Conservation (phyloP, 2,329 filamentous ascomycete species). For the Hypoxylon sp. region DNA sequence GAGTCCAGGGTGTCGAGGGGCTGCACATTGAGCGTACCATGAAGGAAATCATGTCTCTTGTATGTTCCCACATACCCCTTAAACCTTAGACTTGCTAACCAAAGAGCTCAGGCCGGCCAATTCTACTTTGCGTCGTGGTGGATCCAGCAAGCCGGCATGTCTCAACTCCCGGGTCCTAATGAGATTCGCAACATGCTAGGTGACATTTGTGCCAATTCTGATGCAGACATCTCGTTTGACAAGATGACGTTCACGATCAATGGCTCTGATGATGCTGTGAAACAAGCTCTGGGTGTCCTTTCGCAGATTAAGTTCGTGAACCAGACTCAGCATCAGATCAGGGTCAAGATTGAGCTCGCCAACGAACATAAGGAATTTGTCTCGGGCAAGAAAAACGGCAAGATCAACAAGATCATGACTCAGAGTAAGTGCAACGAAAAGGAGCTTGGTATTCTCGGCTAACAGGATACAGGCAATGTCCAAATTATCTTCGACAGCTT, state of each 20-base stretch:
- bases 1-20: slow-evolving; percentile 93
- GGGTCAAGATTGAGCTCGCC: slow-evolving; percentile 97
- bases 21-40: slow-evolving; percentile 95
- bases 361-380: slow-evolving; percentile 99
- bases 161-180: slow-evolving; percentile 70
- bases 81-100: slow-evolving; percentile 41
- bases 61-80: slow-evolving; percentile 59
- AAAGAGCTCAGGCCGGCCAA: slow-evolving; percentile 79
- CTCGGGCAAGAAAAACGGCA: slow-evolving; percentile 99
- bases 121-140: slow-evolving; percentile 99
- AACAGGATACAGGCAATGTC: slow-evolving; percentile 75
- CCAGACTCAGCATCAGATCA: slow-evolving; percentile 89
- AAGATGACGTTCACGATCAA: slow-evolving; percentile 94
- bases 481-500: slow-evolving; percentile 99
- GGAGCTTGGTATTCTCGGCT: slow-evolving; percentile 43
- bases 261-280: slow-evolving; percentile 95
- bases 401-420: slow-evolving; percentile 99
- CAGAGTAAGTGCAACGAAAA: slow-evolving; percentile 72
- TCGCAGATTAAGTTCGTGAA: slow-evolving; percentile 91
- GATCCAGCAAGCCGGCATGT: slow-evolving; percentile 81
- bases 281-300: slow-evolving; percentile 93
- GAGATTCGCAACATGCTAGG: slow-evolving; percentile 92
- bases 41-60: slow-evolving; percentile 93
- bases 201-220: slow-evolving; percentile 96
- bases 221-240: slow-evolving; percentile 94